Base-by-base conservation (phyloP, 108 stramenopile genomes). In the Nitzschia palea region DNA sequence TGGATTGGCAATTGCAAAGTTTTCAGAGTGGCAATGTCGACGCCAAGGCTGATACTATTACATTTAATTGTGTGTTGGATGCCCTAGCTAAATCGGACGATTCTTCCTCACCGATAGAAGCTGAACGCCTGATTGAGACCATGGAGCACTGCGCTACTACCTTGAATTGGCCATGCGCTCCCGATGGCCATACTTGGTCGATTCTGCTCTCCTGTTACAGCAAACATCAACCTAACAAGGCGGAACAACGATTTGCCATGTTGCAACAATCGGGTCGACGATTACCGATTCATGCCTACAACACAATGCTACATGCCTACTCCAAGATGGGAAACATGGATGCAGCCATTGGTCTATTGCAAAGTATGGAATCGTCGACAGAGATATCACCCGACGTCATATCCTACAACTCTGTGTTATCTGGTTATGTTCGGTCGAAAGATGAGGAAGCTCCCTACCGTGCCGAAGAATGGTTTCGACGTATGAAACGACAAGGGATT, bases 401-500 rank as follows among this genome's bases (percentile, higher is more conserved):
- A 37, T 63, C 64, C 0, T 70, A 44, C 35, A 65, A 69, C 20
- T 47, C 54, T 4, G 74, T 50, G 26, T 31, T 63, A n/a, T 37
- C 36, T 0, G 44, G 56, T 5, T 59, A 27, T 10, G 52, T 68
- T 15, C 30, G 48, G 36, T 50, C 37, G 28, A 79, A 79, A 32
- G 37, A 64, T 36, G 37, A 42, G 1, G 55, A 57, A 42, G 68
- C 77, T 20, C 76, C 81, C 9, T 30, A 43, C 17, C 57, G 67
- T 17, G 81, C 81, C 3, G 77, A 76, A 65, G 70, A 43, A 12
- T 27, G 83, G 9, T 70, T 83, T 18, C 34, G 77, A 36, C 62
- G 73, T 14, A 83, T 86, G 82, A 61, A 65, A 30, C 60, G 64
- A 27, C 22, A 35, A 1, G 28, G 47, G 1, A 52, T 62, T 4